Evolutionary conservation across 768 basidiomycete species (phyloP), one percentile per base, ranked within the genome.

Genomic region (Lepiota venenata): DNA sequence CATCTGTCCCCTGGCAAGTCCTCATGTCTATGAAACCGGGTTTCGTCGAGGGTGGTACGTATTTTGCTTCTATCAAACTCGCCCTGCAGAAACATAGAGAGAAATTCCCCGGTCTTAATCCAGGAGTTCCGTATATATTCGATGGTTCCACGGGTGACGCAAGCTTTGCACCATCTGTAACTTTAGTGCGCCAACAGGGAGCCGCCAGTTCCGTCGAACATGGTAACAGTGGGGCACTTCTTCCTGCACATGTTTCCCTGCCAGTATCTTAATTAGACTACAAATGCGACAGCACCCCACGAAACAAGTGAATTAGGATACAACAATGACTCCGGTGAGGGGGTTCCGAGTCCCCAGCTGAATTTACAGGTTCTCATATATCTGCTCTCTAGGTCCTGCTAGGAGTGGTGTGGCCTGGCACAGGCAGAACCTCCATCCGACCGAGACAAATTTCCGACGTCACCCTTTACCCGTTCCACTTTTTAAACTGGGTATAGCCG

Each of bases 401-500:
- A 5, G 25, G 5, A 25, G 25, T 25, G 25, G 25, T 25, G 5
- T 25, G 39, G 3, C 25, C 15, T 42, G 41, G 18, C 14, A 39
- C 12, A 18, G 18, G 16, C 16, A 25, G 25, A 9, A 15, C 10
- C 45, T 47, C 25, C 32, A 14, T 20, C 50, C 40, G 6, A 43
- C 42, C 50, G 50, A 51, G n/a, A 42, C 52, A 4, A 38, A 25
- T 18, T 53, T 40, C 20, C 29, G 1, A 5, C 32, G 20, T 21
- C 35, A 20, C 27, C 20, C 20, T 47, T 8, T 37, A 35, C n/a
- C 45, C 18, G 35, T 27, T 35, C 43, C 44, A 20, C 43, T 27
- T 11, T 53, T n/a, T n/a, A n/a, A n/a, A n/a, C n/a, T 45, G 44
- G 52, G 15, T 3, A 6, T 54, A 16, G 40, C 52, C 39, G 52